Evolutionary conservation across 2,329 filamentous ascomycete species (phyloP).

Genomic region (Xylaria hypoxylon): DNA sequence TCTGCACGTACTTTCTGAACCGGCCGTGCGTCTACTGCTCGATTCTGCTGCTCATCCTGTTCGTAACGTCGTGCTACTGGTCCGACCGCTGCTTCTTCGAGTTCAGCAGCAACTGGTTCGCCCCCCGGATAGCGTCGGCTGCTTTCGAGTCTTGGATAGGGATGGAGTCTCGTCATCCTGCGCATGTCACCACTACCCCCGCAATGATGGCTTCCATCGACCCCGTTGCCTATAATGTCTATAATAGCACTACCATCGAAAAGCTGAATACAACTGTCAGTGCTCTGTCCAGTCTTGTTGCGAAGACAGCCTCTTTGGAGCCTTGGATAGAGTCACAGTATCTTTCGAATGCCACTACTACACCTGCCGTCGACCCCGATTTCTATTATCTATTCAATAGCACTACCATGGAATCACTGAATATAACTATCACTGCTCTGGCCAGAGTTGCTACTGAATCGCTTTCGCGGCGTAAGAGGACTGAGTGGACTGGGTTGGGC

Average conservation of each 20-base stretch:
- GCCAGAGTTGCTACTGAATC: constrained; percentile 75
- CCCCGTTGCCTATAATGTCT: constrained; percentile 45
- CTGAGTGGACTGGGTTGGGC: constrained; percentile 80
- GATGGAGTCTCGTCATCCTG: constrained; percentile 53
- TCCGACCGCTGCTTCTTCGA: constrained; percentile 93
- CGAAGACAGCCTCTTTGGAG: constrained; percentile 66
- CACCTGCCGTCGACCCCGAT: constrained; percentile 47
- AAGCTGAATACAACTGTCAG: constrained; percentile 77
- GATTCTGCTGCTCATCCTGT: constrained; percentile 92
- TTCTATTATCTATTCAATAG: constrained; percentile 55
- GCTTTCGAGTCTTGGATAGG: constrained; percentile 75
- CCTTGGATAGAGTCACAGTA: constrained; percentile 65
- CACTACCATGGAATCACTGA: constrained; percentile 67
- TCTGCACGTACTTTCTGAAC: constrained; percentile 95
- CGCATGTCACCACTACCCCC: constrained; percentile 42
- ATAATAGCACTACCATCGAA: constrained; percentile 63
- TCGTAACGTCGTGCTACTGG: constrained; percentile 91
- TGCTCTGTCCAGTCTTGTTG: constrained; percentile 72
- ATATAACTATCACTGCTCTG: constrained; percentile 76
- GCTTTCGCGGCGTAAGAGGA: constrained; percentile 62
- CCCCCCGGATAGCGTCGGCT: constrained; percentile 69
- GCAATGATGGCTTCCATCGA: constrained; percentile 41
- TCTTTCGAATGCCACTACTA: constrained; percentile 47
- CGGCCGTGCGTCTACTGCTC: constrained; percentile 98
- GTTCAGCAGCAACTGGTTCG: constrained; percentile 91